Conservation (phyloP, 257 asterid species). For the Pogostemon cablin region DNA sequence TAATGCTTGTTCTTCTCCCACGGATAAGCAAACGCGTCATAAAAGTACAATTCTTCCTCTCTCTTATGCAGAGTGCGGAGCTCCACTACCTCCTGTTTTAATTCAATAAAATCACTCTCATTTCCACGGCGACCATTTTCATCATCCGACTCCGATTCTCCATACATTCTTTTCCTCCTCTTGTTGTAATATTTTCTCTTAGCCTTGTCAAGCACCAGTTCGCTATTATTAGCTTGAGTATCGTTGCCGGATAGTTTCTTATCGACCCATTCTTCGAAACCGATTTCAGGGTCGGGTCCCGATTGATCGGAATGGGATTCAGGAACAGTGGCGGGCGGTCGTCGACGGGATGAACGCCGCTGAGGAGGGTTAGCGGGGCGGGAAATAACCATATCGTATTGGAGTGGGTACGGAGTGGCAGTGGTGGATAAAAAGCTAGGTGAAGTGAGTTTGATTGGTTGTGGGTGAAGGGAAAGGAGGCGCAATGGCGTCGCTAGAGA, state of each 20-base stretch:
- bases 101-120: conserved; percentile 60
- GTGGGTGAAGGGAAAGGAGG: conserved; percentile 26
- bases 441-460: conserved; percentile 22
- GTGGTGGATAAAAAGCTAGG: conserved; percentile 52
- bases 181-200: conserved; percentile 77
- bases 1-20: conserved; percentile 99
- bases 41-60: conserved; percentile 86
- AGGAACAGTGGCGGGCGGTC: conserved; percentile 37
- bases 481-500: conserved; percentile 34
- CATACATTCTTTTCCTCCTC: conserved; percentile 83
- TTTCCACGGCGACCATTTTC: conserved; percentile 45
- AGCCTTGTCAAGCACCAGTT: conserved; percentile 56
- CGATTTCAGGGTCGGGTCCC: conserved; percentile 43
- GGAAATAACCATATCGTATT: conserved; percentile 85
- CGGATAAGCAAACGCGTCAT: conserved; percentile 86
- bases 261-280: conserved; percentile 86
- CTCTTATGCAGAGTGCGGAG: conserved; percentile 70
- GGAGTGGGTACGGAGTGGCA: conserved; percentile 81
- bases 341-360: conserved; percentile 42
- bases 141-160: conserved; percentile 67
- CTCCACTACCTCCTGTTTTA: conserved; percentile 92
- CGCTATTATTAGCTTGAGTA: conserved; percentile 4
- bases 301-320: conserved; percentile 41
- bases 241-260: conserved; percentile 47
- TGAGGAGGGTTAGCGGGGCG: conserved; percentile 63